Percentiles rank a stretch among this genome's conserved stretches.
These are phyloP conservation scores for Fusarium nanum DNA, from an alignment of 2,329 filamentous ascomycete genomes.

Conservation along the genomic window DNA sequence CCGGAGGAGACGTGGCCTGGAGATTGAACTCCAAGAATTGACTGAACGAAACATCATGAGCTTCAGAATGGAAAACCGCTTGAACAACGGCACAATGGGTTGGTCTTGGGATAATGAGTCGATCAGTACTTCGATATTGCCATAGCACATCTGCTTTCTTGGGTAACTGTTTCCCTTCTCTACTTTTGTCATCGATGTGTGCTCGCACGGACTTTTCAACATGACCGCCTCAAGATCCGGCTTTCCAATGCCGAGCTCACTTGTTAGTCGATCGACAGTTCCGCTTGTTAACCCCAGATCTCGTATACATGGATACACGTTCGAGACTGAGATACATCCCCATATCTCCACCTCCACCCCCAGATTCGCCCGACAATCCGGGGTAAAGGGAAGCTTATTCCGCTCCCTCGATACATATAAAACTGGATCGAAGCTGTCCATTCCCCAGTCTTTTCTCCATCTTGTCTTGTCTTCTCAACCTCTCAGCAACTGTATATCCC, in stretches of 20 bases:
- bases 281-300: not conserved
- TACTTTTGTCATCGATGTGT: not conserved
- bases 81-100: not conserved
- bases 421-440: not conserved
- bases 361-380: not conserved
- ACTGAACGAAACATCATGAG: not conserved
- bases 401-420: not conserved
- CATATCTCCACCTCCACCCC: not conserved
- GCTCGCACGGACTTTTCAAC: not conserved
- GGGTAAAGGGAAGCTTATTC: slow-evolving; percentile 7
- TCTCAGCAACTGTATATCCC: not conserved
- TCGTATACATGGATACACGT: not conserved
- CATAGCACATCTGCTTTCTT: not conserved
- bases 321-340: not conserved
- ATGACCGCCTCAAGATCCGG: not conserved
- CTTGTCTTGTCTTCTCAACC: not conserved
- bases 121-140: not conserved
- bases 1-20: not conserved
- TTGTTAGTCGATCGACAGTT: not conserved
- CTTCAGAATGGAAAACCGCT: not conserved
- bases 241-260: not conserved
- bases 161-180: not conserved
- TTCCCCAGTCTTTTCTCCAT: not conserved
- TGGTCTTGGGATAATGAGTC: not conserved
- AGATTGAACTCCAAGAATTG: not conserved